A percentile compares a stretch with the other conserved stretches of the same genome.
Conservation (phyloP, 306 rosid genomes). For the Cucurbita ficifolia region DNA sequence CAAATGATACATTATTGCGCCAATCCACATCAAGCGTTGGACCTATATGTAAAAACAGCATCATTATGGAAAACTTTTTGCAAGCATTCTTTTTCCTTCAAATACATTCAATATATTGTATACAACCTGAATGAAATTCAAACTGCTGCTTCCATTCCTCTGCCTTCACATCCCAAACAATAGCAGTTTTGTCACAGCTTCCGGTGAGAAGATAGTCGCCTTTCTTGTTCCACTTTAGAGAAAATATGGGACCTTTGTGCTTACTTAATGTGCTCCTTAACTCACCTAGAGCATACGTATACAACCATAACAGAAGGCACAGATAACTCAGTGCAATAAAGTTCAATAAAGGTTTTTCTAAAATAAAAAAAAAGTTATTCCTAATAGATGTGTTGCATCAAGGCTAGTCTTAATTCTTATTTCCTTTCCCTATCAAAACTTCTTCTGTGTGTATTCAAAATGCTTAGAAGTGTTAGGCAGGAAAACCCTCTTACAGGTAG, state of each 20-base stretch:
- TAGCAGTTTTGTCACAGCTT: slow-evolving; percentile 87
- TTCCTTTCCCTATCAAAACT: not conserved
- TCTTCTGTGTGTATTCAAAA: not conserved
- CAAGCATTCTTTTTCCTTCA: not conserved
- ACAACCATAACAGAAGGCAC: not conserved
- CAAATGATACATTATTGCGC: slow-evolving; percentile 86
- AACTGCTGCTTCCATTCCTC: slow-evolving; percentile 87
- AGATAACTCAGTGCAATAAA: not conserved
- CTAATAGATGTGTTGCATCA: not conserved
- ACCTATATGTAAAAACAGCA: slow-evolving; percentile 31
- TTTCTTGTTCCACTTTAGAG: slow-evolving; percentile 89
- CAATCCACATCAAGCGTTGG: slow-evolving; percentile 94
- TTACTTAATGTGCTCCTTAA: slow-evolving; percentile 60
- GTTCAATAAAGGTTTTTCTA: not conserved
- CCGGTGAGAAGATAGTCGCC: slow-evolving; percentile 95
- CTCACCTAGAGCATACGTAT: slow-evolving; percentile 39
- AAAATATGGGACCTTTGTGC: slow-evolving; percentile 88
- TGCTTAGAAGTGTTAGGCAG: not conserved
- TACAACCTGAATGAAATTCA: slow-evolving; percentile 74
- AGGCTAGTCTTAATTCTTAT: not conserved
- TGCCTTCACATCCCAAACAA: slow-evolving; percentile 88
- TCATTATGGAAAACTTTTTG: not conserved
- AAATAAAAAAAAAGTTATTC: not conserved
- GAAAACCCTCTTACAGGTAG: not conserved
- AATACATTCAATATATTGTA: slow-evolving; percentile 1